Conservation (phyloP, 805 yeast species). For the Teunomyces panamensis region DNA sequence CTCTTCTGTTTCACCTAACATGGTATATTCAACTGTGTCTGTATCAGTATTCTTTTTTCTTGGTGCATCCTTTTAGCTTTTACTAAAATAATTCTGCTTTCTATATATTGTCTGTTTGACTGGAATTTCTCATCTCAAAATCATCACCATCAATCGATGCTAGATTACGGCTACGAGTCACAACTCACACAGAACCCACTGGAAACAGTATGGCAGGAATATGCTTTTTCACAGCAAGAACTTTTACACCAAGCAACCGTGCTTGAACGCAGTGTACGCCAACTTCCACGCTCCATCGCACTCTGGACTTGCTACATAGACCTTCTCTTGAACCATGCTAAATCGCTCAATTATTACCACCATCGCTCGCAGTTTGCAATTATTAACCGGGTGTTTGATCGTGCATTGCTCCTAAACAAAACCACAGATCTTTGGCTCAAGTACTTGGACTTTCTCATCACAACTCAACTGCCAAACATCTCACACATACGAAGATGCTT, state of each 20-base stretch:
- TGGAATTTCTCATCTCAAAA: not conserved
- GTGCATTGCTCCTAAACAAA: conserved; percentile 43
- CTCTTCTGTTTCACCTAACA: too few species aligned
- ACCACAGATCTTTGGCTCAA: conserved; percentile 52
- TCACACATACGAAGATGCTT: conserved; percentile 42
- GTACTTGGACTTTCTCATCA: conserved; percentile 43
- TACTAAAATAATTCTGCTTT: too few species aligned
- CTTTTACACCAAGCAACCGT: conserved; percentile 43
- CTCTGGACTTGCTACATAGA: conserved; percentile 55
- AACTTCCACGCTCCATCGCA: conserved; percentile 45
- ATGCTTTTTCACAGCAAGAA: conserved; percentile 23
- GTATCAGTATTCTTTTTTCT: too few species aligned
- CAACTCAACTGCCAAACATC: conserved; percentile 27
- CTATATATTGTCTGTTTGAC: too few species aligned
- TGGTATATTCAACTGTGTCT: too few species aligned
- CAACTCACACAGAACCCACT: conserved; percentile 31
- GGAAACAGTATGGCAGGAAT: conserved; percentile 44
- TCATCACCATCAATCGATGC: not conserved
- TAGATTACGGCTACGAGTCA: conserved; percentile 30
- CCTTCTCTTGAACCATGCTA: conserved; percentile 31
- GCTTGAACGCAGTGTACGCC: conserved; percentile 48
- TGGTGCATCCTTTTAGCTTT: too few species aligned
- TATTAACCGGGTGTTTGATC: conserved; percentile 46
- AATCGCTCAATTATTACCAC: conserved; percentile 23
- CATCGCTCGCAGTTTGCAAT: conserved; percentile 26